Evolutionary conservation across 768 basidiomycete genomes (phyloP).

Genomic region (Russula earlei): DNA sequence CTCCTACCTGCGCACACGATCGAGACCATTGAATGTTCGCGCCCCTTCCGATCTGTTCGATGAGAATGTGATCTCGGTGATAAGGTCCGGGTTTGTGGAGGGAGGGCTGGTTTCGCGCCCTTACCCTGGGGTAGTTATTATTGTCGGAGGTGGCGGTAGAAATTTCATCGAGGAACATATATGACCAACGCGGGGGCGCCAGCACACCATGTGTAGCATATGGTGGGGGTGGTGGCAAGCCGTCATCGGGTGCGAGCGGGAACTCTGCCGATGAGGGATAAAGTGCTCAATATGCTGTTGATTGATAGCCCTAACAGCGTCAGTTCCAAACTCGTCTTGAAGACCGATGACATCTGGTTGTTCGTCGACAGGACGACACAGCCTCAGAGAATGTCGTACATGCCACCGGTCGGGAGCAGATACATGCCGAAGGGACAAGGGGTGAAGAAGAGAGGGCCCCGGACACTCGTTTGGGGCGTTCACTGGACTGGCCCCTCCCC

Average conservation of each 20-base stretch:
- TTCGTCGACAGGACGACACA: neutral
- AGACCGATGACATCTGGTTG: neutral
- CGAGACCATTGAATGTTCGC: neutral
- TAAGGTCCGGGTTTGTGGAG: neutral
- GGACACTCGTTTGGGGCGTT: conserved; percentile 2
- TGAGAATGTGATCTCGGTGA: neutral
- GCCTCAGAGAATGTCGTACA: neutral
- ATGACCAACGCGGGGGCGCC: neutral
- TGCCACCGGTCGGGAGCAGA: conserved; percentile 1
- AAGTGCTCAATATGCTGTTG: neutral
- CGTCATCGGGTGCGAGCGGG: neutral
- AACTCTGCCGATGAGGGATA: neutral
- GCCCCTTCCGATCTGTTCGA: neutral
- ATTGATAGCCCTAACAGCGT: neutral
- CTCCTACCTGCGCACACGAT: neutral
- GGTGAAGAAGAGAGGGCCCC: neutral
- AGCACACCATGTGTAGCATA: neutral
- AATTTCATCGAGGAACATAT: neutral
- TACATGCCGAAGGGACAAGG: neutral
- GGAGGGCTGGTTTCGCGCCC: neutral
- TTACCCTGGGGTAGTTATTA: neutral
- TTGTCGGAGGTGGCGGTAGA: neutral
- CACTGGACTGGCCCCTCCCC: neutral
- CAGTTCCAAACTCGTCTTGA: neutral
- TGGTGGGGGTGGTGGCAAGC: neutral